Evolutionary conservation across 148 eudicot species (phyloP).

Genomic region (Rheum nobile): DNA sequence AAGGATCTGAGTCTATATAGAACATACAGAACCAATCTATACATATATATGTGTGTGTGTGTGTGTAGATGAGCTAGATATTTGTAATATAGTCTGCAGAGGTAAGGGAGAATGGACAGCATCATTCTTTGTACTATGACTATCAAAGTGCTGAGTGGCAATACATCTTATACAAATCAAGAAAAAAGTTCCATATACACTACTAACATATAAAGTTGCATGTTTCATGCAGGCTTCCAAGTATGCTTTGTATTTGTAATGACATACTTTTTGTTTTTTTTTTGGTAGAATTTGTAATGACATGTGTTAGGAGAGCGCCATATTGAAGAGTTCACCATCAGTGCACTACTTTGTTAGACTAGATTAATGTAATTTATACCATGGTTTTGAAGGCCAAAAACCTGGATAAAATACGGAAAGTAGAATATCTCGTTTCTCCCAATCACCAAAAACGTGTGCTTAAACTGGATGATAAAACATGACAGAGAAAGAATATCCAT

Average conservation of each 20-base stretch:
- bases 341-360: not conserved
- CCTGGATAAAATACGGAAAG: not conserved
- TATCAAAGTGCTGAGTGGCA: not conserved
- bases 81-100: not conserved
- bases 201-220: not conserved
- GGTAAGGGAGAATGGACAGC: not conserved
- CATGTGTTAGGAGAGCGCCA: not conserved
- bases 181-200: not conserved
- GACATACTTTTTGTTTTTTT: too few species aligned
- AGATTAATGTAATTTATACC: not conserved
- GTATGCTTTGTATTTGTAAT: not conserved
- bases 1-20: not conserved
- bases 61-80: not conserved
- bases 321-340: not conserved
- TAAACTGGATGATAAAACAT: not conserved
- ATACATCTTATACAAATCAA: not conserved
- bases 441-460: not conserved
- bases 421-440: not conserved
- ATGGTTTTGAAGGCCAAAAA: not conserved
- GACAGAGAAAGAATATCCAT: not conserved
- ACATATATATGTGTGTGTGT: too few species aligned
- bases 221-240: not conserved
- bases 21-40: not conserved
- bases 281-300: too few species aligned
- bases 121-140: slow-evolving; percentile 5